Conservation (phyloP, 2,329 filamentous ascomycete species). For the Diaporthe ilicicola region DNA sequence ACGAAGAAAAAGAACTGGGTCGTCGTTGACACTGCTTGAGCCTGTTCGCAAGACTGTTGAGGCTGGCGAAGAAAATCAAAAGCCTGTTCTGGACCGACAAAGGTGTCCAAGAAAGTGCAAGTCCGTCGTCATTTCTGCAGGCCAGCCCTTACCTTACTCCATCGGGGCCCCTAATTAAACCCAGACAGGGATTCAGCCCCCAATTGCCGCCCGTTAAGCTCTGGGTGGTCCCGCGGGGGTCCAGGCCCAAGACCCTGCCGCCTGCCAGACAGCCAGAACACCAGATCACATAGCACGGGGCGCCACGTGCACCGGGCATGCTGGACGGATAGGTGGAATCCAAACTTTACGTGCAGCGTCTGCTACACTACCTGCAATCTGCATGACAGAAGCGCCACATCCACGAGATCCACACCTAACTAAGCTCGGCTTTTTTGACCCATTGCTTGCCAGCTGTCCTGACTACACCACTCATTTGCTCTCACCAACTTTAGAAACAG, state of each 20-base stretch:
- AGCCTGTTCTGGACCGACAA: background rate
- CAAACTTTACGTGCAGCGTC: background rate
- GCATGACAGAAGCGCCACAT: slow-evolving; percentile 21
- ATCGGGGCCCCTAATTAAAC: slow-evolving; percentile 19
- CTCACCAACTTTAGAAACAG: background rate
- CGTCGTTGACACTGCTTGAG: background rate
- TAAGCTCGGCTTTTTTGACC: slow-evolving; percentile 10
- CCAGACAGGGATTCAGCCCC: slow-evolving; percentile 16
- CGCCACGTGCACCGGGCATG: slow-evolving; percentile 19
- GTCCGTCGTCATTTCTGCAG: slow-evolving; percentile 24
- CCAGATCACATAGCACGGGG: slow-evolving; percentile 3
- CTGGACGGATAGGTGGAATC: background rate
- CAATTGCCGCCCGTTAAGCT: slow-evolving; percentile 16
- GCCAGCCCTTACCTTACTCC: slow-evolving; percentile 8
- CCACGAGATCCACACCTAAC: slow-evolving; percentile 24
- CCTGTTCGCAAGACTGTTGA: slow-evolving; percentile 11
- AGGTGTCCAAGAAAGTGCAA: slow-evolving; percentile 9
- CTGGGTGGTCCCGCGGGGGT: background rate
- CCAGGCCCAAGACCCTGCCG: slow-evolving; percentile 9
- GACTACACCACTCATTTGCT: background rate
- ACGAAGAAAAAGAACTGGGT: background rate
- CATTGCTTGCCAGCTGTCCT: slow-evolving; percentile 29
- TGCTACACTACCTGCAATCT: slow-evolving; percentile 12
- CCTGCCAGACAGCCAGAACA: no score
- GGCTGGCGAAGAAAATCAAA: background rate